Evolutionary conservation across 2,329 filamentous ascomycete genomes (phyloP).

Genomic region (Alternaria alternata): DNA sequence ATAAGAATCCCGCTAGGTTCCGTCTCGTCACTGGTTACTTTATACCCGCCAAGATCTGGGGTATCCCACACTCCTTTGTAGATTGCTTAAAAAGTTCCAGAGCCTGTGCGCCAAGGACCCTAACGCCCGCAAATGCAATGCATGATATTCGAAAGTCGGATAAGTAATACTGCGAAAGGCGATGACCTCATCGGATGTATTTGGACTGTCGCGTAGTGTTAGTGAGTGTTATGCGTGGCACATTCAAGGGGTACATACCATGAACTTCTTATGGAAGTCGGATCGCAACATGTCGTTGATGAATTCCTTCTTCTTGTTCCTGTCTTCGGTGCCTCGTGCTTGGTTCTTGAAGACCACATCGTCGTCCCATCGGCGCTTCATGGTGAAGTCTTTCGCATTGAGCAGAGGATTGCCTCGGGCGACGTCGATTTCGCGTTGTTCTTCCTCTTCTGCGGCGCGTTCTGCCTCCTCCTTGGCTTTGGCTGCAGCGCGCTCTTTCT

Average conservation of each 20-base stretch:
- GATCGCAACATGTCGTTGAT: conserved; percentile 94
- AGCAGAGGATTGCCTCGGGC: conserved; percentile 91
- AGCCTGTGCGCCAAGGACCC: conserved; percentile 26
- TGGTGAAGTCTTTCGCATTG: conserved; percentile 85
- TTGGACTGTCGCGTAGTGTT: conserved; percentile 38
- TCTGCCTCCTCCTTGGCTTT: conserved; percentile 85
- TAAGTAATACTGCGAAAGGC: background rate
- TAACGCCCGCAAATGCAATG: conserved; percentile 36
- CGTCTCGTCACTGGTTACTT: conserved; percentile 35
- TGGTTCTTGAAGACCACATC: conserved; percentile 99
- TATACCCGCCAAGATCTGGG: conserved; percentile 27
- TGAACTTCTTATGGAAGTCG: conserved; percentile 98
- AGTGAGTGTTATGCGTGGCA: conserved; percentile 3
- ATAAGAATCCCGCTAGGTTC: conserved; percentile 42
- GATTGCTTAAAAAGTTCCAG: conserved; percentile 18
- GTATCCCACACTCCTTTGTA: conserved; percentile 34
- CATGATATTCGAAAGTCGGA: background rate
- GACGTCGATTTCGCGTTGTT: conserved; percentile 85
- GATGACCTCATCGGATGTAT: conserved; percentile 48
- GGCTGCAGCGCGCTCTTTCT: conserved; percentile 82
- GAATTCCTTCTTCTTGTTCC: conserved; percentile 91
- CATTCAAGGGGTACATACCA: conserved; percentile 64
- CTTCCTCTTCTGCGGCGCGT: conserved; percentile 80
- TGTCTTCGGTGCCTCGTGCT: conserved; percentile 91
- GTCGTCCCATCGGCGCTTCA: conserved; percentile 95